Evolutionary conservation across 805 yeast species (phyloP), one percentile per base, ranked within the genome.

Genomic region (Saccharomycopsis sp.): DNA sequence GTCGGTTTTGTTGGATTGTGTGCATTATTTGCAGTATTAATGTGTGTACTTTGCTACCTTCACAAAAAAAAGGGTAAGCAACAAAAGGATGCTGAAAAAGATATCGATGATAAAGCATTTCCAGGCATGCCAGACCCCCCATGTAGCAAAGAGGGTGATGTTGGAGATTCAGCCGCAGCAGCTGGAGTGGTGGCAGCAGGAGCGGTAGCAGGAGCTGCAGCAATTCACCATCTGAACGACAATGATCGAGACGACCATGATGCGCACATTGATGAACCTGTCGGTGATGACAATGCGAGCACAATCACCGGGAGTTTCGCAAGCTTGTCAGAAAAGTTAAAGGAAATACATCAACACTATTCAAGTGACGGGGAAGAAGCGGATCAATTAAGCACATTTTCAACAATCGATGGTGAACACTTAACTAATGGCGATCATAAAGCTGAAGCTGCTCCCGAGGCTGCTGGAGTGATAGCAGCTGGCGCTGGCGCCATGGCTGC

Each of bases 301-400:
- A 49, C 52, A 14, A 42, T 49, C 32, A 49, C 50, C 5, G 52
- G 52, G 11, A 45, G 52, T 27, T 49, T 49, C 37, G 50, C 50
- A 8, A 41, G 50, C 2, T 49, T 49, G 41, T 42, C 47, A 11
- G 52, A 49, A 28, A 49, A 46, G 26, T 42, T 49, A 32, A 49
- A 49, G 32, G 52, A 49, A 29, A 49, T 49, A 21, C 52, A 49
- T 19, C 37, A 49, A 21, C 49, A 47, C n/a, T 49, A 49, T 26
- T 41, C 44, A 11, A 29, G 27, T 14, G 45, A 43, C 16, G n/a
- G n/a, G n/a, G 46, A 38, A 5, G 35, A 31, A 14, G 28, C n/a
- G n/a, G 43, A 38, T 33, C 22, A 41, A 21, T 11, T 41, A 9
- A 41, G 45, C 27, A 20, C 31, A 22, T 16, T 33, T 14, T 43